These are phyloP conservation scores for Aspergillus conjunctus DNA, from an alignment of 495 filamentous ascomycete genomes.

Conservation along the genomic window DNA sequence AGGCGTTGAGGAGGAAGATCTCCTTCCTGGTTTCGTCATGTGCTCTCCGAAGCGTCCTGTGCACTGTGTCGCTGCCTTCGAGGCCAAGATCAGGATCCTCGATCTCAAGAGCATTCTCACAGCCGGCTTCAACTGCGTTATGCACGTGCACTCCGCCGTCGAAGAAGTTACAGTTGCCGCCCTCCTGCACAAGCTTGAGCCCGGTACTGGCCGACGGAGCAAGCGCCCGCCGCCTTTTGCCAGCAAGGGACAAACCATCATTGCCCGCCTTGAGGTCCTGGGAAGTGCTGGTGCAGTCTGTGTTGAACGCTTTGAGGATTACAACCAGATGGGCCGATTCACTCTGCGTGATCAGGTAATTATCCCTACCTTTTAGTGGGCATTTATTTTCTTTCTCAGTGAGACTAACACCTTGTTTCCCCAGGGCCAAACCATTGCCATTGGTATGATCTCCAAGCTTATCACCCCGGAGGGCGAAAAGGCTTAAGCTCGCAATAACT, in stretches of 20 bases:
- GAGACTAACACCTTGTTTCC: slow-evolving; percentile 17
- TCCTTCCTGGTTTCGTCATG: slow-evolving; percentile 94
- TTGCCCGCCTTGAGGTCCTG: slow-evolving; percentile 84
- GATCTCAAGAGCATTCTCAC: slow-evolving; percentile 92
- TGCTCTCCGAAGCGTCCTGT: slow-evolving; percentile 91
- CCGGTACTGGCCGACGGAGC: slow-evolving; percentile 91
- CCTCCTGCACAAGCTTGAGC: slow-evolving; percentile 92
- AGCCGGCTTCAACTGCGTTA: slow-evolving; percentile 86
- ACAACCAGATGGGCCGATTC: slow-evolving; percentile 91
- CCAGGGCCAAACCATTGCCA: slow-evolving; percentile 93
- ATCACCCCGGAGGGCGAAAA: slow-evolving; percentile 45
- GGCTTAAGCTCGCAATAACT: slow-evolving; percentile 19
- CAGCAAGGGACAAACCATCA: slow-evolving; percentile 88
- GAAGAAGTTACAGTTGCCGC: slow-evolving; percentile 90
- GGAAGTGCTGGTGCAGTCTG: slow-evolving; percentile 85
- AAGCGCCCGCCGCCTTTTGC: slow-evolving; percentile 91
- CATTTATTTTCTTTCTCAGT: background rate
- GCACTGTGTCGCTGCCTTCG: slow-evolving; percentile 85
- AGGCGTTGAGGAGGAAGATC: slow-evolving; percentile 96
- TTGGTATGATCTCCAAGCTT: slow-evolving; percentile 93
- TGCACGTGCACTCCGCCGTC: slow-evolving; percentile 88
- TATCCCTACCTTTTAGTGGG: background rate
- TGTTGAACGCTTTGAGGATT: slow-evolving; percentile 91
- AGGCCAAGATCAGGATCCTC: slow-evolving; percentile 95
- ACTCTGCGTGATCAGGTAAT: slow-evolving; percentile 90